These are phyloP conservation scores for Acanthamoeba healyi DNA, from an alignment of 208 protist genomes.

Conservation along the genomic window DNA sequence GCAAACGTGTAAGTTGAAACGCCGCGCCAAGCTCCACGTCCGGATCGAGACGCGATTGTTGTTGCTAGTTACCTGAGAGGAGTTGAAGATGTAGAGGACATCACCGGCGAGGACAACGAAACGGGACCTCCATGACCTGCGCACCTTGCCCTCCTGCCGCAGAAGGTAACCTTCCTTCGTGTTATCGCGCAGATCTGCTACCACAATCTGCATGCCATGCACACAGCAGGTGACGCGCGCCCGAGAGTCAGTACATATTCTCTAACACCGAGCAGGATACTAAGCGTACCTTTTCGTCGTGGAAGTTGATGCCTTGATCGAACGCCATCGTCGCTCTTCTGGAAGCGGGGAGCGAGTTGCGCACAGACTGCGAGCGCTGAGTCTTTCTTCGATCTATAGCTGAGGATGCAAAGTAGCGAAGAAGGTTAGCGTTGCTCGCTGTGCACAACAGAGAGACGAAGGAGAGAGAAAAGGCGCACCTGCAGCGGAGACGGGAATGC, in stretches of 20 bases:
- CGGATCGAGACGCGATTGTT: neutral
- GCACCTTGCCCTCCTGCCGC: slow-evolving; percentile 29
- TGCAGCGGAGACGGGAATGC: neutral
- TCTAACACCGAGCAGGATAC: too few species aligned
- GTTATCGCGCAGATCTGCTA: neutral
- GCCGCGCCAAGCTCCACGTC: too few species aligned
- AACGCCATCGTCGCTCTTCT: neutral
- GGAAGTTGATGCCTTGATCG: neutral
- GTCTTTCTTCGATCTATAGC: neutral
- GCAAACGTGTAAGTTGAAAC: too few species aligned
- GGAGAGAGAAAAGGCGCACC: neutral
- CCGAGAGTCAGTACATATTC: too few species aligned
- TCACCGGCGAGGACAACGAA: slow-evolving; percentile 37
- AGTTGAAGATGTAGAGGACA: slow-evolving; percentile 34
- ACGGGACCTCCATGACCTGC: slow-evolving; percentile 35
- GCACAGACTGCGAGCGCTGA: neutral
- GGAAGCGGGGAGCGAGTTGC: neutral
- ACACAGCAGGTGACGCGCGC: neutral
- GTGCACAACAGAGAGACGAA: too few species aligned
- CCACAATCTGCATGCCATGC: neutral
- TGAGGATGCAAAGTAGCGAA: neutral
- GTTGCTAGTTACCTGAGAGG: neutral
- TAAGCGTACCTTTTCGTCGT: neutral
- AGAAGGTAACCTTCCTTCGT: slow-evolving; percentile 29
- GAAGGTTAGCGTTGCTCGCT: neutral